These are phyloP conservation scores for Eremomyces bilateralis DNA, from an alignment of 495 filamentous ascomycete genomes.

Conservation along the genomic window DNA sequence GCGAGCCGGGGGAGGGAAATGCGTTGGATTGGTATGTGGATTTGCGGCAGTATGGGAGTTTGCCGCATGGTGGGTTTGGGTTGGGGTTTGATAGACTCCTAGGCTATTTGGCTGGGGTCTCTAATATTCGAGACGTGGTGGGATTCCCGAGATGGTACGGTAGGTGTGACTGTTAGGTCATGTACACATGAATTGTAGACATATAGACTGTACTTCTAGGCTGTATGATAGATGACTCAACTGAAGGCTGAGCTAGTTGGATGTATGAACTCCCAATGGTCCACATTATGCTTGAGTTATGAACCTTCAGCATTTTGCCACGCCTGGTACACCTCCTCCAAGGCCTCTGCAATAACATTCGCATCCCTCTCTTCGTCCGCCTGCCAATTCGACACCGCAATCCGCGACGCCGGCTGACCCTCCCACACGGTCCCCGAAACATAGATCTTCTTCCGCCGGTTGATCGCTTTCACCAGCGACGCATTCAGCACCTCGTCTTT, in stretches of 20 bases:
- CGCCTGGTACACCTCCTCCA: constrained; percentile 14
- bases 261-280: neutral
- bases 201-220: neutral
- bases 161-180: constrained; percentile 64
- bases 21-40: constrained; percentile 81
- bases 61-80: constrained; percentile 92
- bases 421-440: constrained; percentile 67
- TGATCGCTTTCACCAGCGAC: constrained; percentile 44
- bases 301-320: no score
- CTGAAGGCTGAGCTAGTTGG: neutral
- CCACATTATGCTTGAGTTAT: neutral
- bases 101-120: constrained; percentile 63
- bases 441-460: constrained; percentile 52
- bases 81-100: constrained; percentile 82
- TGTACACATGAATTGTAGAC: neutral
- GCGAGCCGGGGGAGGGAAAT: neutral
- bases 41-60: constrained; percentile 75
- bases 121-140: constrained; percentile 69
- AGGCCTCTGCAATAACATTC: constrained; percentile 26
- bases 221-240: neutral
- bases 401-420: constrained; percentile 44
- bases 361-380: constrained; percentile 34
- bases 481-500: constrained; percentile 43
- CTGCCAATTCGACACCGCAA: constrained; percentile 74
- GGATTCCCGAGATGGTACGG: constrained; percentile 79